Percentiles rank a stretch among this genome's conserved stretches.
phyloP scores from a whole-genome alignment of 192 early-diverging fungal species.

The Haplosporangium gracile region DNA sequence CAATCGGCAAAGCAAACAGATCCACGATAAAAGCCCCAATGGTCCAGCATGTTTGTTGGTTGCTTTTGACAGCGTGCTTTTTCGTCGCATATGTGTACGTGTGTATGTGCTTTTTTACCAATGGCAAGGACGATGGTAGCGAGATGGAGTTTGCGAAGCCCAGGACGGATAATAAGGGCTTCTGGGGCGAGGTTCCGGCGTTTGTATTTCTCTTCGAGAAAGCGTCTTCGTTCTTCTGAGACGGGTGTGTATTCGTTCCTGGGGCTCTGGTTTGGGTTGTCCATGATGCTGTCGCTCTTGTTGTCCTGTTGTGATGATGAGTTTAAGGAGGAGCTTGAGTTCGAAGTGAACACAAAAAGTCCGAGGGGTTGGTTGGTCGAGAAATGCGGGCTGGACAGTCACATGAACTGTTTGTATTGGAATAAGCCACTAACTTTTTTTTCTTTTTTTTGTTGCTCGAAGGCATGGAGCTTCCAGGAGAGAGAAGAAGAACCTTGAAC shows the following conservation, averaged over 20 bases:
- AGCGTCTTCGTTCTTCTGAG: constrained; percentile 33
- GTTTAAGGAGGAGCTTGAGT: neutral
- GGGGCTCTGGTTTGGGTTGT: constrained; percentile 46
- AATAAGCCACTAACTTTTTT: neutral
- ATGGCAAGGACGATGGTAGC: constrained; percentile 39
- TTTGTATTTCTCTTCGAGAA: constrained; percentile 50
- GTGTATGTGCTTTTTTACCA: constrained; percentile 22
- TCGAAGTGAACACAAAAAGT: neutral
- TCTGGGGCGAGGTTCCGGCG: constrained; percentile 51
- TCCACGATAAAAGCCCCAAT: no score
- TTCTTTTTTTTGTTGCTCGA: constrained; percentile 4
- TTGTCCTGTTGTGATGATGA: neutral
- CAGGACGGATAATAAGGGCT: constrained; percentile 41
- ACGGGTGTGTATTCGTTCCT: constrained; percentile 39
- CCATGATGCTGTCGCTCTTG: constrained; percentile 23
- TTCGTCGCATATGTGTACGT: no score
- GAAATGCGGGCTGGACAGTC: constrained; percentile 1
- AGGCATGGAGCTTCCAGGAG: neutral
- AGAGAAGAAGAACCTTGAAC: neutral
- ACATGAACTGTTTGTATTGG: neutral
- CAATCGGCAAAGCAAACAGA: no score
- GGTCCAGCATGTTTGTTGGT: no score
- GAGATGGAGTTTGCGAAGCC: constrained; percentile 40
- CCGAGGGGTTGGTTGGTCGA: neutral
- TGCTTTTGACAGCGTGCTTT: no score